Conservation (phyloP, 331 rosid genomes). For the Dryas integrifolia region DNA sequence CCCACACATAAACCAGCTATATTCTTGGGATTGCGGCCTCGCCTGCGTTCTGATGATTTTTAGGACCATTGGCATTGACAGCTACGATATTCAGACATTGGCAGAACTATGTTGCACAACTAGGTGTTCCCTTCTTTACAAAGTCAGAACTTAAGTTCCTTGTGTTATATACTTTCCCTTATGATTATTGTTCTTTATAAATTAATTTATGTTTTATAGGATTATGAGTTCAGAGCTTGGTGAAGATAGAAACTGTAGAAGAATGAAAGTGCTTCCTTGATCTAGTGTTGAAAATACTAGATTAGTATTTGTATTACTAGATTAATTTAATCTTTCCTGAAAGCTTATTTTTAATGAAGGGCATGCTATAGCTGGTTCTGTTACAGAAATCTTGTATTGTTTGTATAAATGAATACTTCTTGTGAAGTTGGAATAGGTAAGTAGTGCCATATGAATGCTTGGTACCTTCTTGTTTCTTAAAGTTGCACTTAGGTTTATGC, state of each 20-base stretch:
- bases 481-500: not conserved
- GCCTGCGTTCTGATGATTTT: slow-evolving; percentile 89
- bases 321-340: not conserved
- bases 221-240: slow-evolving; percentile 18
- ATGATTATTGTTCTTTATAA: slow-evolving; percentile 6
- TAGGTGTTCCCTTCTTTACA: slow-evolving; percentile 47
- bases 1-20: slow-evolving; percentile 68
- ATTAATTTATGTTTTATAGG: slow-evolving; percentile 14
- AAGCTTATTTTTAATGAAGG: not conserved
- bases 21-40: slow-evolving; percentile 97
- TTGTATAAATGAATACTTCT: not conserved
- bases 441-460: not conserved
- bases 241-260: slow-evolving; percentile 5
- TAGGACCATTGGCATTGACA: slow-evolving; percentile 56
- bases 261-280: not conserved
- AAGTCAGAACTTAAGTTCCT: slow-evolving; percentile 31
- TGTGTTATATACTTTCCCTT: slow-evolving; percentile 24
- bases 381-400: not conserved
- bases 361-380: not conserved
- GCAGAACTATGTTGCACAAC: slow-evolving; percentile 69
- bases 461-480: not conserved
- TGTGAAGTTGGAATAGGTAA: slow-evolving; percentile 5
- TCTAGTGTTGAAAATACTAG: not conserved
- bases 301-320: not conserved
- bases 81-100: slow-evolving; percentile 52